Base-by-base conservation (phyloP, 2,329 filamentous ascomycete species). In the Nakataea oryzae region DNA sequence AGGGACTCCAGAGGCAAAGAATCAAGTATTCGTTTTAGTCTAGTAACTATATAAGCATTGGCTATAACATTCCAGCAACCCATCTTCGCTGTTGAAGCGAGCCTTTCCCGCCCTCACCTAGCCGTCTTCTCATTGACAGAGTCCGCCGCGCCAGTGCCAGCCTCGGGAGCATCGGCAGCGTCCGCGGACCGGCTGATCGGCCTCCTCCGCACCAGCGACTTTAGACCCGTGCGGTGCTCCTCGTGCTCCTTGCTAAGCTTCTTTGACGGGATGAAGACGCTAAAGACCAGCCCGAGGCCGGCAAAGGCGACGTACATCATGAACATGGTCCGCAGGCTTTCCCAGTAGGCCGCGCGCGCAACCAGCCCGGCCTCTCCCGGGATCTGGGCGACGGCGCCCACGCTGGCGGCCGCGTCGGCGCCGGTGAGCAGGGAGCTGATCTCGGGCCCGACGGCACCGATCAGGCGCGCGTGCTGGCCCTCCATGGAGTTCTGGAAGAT, bases 371-470 rank as follows among this genome's bases (percentile, higher is more conserved):
- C 75, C 2, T 72, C 71, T 0, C 75, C 73, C 0, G 78, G 77
- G 9, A 90, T 74, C 0, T 69, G 66, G n/a, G 79, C 74, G 26
- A 90, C 81, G 12, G 84, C 68, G 26, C 80, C 76, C 1, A 87
- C 82, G 68, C 83, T 86, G 26, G 87, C 81, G 17, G 84, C 80
- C 47, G 87, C 84, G 62, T 81, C 78, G 65, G 76, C 74, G n/a
- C 86, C 86, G 3, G 82, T 79, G 7, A 90, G 78, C 28, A 76
- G 68, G 4, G 71, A 67, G 0, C 84, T 84, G 1, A 80, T 74
- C 3, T 81, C 69, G 0, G 74, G 65, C 1, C 73, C 73, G 9
- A 75, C 64, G 55, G 64, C 50, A 21, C 63, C 58, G 1, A 71
- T 50, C 6, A 75, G 70, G 1, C 47, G 8, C 1, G 64, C 62